Percentiles rank a stretch among this genome's conserved stretches.
Evolutionary conservation across 2,329 filamentous ascomycete species (phyloP).

Genomic region (Lachnellula hyalina): DNA sequence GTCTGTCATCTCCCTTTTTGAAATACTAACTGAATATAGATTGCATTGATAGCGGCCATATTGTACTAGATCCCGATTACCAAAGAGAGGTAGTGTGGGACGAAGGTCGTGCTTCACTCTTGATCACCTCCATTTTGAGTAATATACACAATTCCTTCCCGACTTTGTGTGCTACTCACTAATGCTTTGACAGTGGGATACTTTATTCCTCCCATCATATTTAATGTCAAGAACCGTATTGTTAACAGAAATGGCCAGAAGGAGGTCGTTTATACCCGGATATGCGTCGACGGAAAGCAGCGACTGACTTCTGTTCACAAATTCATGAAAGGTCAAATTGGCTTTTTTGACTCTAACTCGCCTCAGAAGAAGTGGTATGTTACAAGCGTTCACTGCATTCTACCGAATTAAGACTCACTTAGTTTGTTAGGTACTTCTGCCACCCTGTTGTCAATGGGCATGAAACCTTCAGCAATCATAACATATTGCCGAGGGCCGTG

Average conservation of each 20-base stretch:
- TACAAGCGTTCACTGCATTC: not conserved
- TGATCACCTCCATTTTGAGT: conserved; percentile 30
- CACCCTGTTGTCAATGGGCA: conserved; percentile 24
- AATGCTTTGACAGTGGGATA: conserved; percentile 25
- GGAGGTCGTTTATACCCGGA: conserved; percentile 24
- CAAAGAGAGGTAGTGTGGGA: conserved; percentile 44
- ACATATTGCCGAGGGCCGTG: conserved; percentile 32
- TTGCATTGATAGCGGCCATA: conserved; percentile 28
- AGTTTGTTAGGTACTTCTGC: conserved; percentile 25
- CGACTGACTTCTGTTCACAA: conserved; percentile 40
- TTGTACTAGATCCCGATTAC: conserved; percentile 41
- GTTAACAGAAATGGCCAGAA: conserved; percentile 12
- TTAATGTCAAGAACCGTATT: conserved; percentile 32
- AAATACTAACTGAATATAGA: conserved; percentile 12
- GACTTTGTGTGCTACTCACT: conserved; percentile 4
- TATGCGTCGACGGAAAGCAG: conserved; percentile 45
- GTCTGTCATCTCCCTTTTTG: conserved; percentile 3
- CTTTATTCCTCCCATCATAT: conserved; percentile 43
- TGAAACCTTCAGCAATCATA: conserved; percentile 21
- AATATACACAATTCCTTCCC: conserved; percentile 1
- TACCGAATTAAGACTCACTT: not conserved
- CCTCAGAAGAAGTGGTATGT: conserved; percentile 37
- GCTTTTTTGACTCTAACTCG: conserved; percentile 36
- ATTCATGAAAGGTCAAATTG: conserved; percentile 41
- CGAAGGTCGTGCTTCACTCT: conserved; percentile 27